phyloP scores from a whole-genome alignment of 106 monocot genomes.

The Dioscorea alata region DNA sequence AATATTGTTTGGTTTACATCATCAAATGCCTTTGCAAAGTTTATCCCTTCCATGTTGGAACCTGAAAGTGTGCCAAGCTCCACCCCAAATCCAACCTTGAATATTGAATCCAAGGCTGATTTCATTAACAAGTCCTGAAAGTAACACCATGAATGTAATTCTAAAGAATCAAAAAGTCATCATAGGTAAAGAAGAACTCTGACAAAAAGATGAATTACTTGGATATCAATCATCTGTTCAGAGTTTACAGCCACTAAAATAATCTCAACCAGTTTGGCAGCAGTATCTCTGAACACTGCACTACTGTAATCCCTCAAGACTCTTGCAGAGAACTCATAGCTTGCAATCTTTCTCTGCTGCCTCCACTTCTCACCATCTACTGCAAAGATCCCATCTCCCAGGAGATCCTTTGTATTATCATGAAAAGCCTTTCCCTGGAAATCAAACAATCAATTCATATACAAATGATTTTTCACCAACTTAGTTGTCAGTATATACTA shows the following conservation, averaged over 20 bases:
- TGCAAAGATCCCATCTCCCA: constrained; percentile 54
- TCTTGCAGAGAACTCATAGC: constrained; percentile 44
- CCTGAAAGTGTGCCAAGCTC: constrained; percentile 33
- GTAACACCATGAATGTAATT: background rate
- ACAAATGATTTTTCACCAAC: background rate
- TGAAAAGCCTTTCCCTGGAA: constrained; percentile 21
- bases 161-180: background rate
- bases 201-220: constrained; percentile 13
- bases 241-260: constrained; percentile 14
- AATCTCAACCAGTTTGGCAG: constrained; percentile 28
- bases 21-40: constrained; percentile 55
- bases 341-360: constrained; percentile 45
- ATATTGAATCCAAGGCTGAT: constrained; percentile 54
- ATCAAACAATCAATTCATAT: too few relatives aligned
- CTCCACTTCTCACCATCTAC: constrained; percentile 53
- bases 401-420: constrained; percentile 17
- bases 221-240: constrained; percentile 31
- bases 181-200: background rate
- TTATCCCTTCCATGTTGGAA: constrained; percentile 18
- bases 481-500: background rate
- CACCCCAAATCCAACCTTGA: constrained; percentile 43
- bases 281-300: constrained; percentile 30
- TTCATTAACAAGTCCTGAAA: constrained; percentile 39
- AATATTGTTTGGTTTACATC: constrained; percentile 15
- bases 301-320: constrained; percentile 37